Evolutionary conservation across 257 asterid genomes (phyloP), one percentile per base, ranked within the genome.

Genomic region (Ehretia macrophylla): DNA sequence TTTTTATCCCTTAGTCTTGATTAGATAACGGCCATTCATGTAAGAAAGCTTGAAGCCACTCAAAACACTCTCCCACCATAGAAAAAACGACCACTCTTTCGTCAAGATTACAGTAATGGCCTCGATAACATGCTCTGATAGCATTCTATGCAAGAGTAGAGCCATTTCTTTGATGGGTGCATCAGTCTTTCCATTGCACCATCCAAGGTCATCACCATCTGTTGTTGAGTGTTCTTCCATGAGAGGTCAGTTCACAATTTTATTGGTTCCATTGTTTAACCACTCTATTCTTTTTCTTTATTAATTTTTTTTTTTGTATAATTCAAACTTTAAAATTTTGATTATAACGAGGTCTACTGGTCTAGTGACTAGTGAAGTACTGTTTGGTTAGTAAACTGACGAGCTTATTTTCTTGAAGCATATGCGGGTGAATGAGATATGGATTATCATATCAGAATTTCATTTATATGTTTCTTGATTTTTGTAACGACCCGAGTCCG

Each of bases 151-250:
- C 77, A 77, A 63, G 66, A 68, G 10, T 56, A 63, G 72, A 65
- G 51, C 68, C 14, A 66, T 72, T 77, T 58, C 80, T 59, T 57
- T 51, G 35, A 32, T 64, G 70, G 75, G 78, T 57, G 62, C 59
- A 42, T 68, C 75, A 42, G 59, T 60, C 69, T 72, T 68, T 70
- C 82, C 83, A 37, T 45, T 65, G 22, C 78, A 38, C 55, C 74
- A 22, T n/a, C n/a, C n/a, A 62, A 32, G 72, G 58, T 47, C 35
- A 27, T 27, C 35, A 27, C 35, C 60, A 1, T 46, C 63, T 53
- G n/a, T 71, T 51, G 63, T 71, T 51, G 63, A 13, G 32, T 40
- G 62, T 27, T 76, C 64, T 27, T 76, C 64, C 72, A 20, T 3
- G 10, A 66, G 65, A 70, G 85, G 85, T 72, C 59, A 51, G 69